Evolutionary conservation across 495 filamentous ascomycete genomes (phyloP), one percentile per base, ranked within the genome.

Genomic region (Schizothecium vesticola): DNA sequence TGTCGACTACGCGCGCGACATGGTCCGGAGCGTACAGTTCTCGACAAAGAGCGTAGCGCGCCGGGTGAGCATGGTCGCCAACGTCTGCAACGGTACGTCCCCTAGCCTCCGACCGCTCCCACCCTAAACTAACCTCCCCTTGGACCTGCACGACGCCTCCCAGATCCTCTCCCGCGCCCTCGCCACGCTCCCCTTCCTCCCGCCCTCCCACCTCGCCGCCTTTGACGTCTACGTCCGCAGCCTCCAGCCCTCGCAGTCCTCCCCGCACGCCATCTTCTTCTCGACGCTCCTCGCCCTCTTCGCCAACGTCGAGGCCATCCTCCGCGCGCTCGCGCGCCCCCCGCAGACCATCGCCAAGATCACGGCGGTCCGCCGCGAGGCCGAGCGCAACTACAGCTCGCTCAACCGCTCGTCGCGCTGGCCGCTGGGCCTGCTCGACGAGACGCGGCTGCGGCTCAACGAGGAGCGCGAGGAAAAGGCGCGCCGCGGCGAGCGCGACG

Each of bases 381-480:
- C 95, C 56, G 86, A 93, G 69, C 90, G 92, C 55, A 89, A 89
- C 66, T 86, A 89, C 71, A 88, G 85, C 64, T 92, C 91, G 3
- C 81, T 96, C 1, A 86, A 84, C 10, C 89, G 91, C 29, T 86
- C 87, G 0, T 88, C 90, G 65, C 84, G 91, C 28, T 94, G 92
- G 91, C 90, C 91, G 31, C 83, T 93, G 1, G 91, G 90, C 24
- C 80, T 94, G 28, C 88, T 99, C 5, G 95, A 99, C 76, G 94
- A 97, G 66, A 92, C 95, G 8, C 86, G 94, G 22, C 88, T 90
- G 69, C 89, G 91, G 59, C 84, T 92, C 59, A 89, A 91, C 72
- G 88, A 91, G 56, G 94, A 97, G 33, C 88, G 90, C 31, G 88
- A 90, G 72, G 86, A 91, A 62, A 92, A 90, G 73, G 90, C 90